These are phyloP conservation scores for Rostrohypoxylon terebratum DNA, from an alignment of 495 filamentous ascomycete genomes.

Conservation along the genomic window DNA sequence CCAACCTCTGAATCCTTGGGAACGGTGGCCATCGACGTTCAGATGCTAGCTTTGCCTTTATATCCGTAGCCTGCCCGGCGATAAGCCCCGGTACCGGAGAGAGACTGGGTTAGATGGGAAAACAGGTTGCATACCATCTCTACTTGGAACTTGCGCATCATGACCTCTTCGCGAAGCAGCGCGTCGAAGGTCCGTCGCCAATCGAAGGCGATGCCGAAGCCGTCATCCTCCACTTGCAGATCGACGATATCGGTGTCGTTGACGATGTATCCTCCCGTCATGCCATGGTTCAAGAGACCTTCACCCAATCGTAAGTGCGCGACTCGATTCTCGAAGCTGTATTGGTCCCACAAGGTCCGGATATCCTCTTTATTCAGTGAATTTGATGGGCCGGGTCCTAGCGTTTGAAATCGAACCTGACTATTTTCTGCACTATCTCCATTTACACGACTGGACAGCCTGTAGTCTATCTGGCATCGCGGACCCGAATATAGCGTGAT, in stretches of 20 bases:
- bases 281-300: constrained; percentile 33
- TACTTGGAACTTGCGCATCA: constrained; percentile 37
- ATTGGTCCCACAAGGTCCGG: constrained; percentile 31
- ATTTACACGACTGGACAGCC: background rate
- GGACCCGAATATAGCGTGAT: constrained; percentile 40
- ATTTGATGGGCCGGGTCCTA: constrained; percentile 7
- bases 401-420: constrained; percentile 31
- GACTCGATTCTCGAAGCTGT: constrained; percentile 37
- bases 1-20: constrained; percentile 30
- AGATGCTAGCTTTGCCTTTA: constrained; percentile 16
- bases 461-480: constrained; percentile 42
- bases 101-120: constrained; percentile 19
- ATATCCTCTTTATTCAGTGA: constrained; percentile 30
- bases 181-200: constrained; percentile 37
- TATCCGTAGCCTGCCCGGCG: constrained; percentile 24
- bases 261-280: constrained; percentile 39
- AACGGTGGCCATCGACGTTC: constrained; percentile 38
- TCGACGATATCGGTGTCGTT: constrained; percentile 39
- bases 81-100: constrained; percentile 27
- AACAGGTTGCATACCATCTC: constrained; percentile 36
- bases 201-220: constrained; percentile 31
- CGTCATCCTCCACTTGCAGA: constrained; percentile 34
- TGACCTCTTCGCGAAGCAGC: constrained; percentile 38
- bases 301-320: constrained; percentile 39
- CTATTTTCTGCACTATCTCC: constrained; percentile 7